Base-by-base conservation (phyloP, 371 early-diverging fungal genomes). In the Mortierella polycephala region DNA sequence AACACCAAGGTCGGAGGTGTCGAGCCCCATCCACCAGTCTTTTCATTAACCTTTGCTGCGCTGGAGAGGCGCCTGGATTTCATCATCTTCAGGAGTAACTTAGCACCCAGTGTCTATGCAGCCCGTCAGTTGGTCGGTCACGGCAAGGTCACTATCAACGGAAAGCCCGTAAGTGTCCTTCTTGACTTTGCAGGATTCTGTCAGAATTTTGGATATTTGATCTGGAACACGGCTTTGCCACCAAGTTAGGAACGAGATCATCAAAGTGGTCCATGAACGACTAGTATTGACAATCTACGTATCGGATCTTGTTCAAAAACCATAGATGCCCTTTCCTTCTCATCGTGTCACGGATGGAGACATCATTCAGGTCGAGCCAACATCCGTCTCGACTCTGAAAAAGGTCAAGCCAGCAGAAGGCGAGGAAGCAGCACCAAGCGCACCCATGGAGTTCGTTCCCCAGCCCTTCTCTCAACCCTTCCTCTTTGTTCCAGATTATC, bases 401-500 rank as follows among this genome's bases (percentile, higher is more conserved):
- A 75, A 77, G 62, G 64, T 61, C 13, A 64, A 70, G 40, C 52
- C 81, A 20, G 53, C 69, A 49, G 74, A 64, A 14, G 87, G 83
- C 18, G 88, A 85, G 68, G 66, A 51, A 7, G 65, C 64, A 21
- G 86, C 84, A 64, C 18, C 54, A 45, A 75, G 79, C 64, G 87
- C 85, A 57, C 74, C 75, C 39, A 86, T 91, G 56, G 86, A 85
- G 10, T 98, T 96, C 74, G 83, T 84, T 49, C 90, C 93, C 11
- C 86, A 86, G 39, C 91, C 92, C 14, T 97, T 87, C 83, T 93
- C 93, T 82, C 95, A 95, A 72, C 97, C 98, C n/a, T 96, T 93
- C 88, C 88, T 98, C 89, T 98, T 97, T 82, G 88, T 95, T 14
- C 98, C 98, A 20, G 92, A 95, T 67, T 98, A 98, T 82, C 92